A percentile compares a stretch with the other conserved stretches of the same genome.
Conservation (phyloP, 78 protist species). For the Guillardia theta region DNA sequence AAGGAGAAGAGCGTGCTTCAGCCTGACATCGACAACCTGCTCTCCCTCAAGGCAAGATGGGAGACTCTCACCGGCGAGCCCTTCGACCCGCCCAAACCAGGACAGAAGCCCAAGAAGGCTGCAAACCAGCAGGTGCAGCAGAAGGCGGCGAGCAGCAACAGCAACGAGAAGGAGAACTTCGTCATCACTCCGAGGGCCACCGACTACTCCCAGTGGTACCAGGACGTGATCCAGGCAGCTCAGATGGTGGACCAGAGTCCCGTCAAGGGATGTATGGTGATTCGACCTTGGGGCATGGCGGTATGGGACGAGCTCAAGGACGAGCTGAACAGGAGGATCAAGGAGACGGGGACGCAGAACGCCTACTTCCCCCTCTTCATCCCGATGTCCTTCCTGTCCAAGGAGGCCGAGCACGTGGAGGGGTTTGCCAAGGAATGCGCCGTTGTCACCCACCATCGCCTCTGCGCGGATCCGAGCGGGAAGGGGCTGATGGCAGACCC, state of each 20-base stretch:
- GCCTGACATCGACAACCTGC: neutral
- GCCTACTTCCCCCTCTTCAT: conserved; percentile 66
- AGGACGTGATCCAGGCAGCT: conserved; percentile 28
- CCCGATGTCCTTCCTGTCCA: conserved; percentile 51
- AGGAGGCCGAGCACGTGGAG: conserved; percentile 74
- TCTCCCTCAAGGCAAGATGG: neutral
- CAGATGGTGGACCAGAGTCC: conserved; percentile 65
- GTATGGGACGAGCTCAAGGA: conserved; percentile 43
- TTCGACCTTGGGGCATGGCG: conserved; percentile 57
- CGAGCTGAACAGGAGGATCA: conserved; percentile 51
- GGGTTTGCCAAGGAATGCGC: neutral
- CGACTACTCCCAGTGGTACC: conserved; percentile 43
- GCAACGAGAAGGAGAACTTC: neutral
- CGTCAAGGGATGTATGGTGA: conserved; percentile 63
- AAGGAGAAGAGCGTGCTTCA: conserved; percentile 5
- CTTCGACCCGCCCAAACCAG: neutral
- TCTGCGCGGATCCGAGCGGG: neutral
- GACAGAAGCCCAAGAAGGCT: neutral
- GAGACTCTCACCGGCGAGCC: neutral
- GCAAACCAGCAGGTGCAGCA: neutral
- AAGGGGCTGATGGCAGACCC: conserved; percentile 44
- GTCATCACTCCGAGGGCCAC: neutral
- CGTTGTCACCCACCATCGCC: neutral
- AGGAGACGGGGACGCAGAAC: conserved; percentile 22
- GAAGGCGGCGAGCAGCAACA: neutral